A percentile compares a stretch with the other conserved stretches of the same genome.
These are phyloP conservation scores for Aspergillus sp. DNA, from an alignment of 2,329 filamentous ascomycete species.

Conservation along the genomic window DNA sequence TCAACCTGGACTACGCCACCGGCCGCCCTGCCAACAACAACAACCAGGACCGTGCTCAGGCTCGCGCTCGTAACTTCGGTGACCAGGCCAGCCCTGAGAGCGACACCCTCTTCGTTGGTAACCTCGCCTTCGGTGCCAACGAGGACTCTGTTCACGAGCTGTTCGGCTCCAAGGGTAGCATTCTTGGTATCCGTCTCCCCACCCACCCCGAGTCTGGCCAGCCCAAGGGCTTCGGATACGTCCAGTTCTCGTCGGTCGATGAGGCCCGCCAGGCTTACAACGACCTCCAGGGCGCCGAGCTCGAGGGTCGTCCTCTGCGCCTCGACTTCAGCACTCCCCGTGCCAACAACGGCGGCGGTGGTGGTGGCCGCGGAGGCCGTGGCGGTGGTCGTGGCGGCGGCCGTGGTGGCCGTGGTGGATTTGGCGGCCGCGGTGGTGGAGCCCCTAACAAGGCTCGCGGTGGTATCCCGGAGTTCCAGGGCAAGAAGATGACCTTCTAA, in stretches of 20 bases:
- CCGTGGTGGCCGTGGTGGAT: constrained; percentile 49
- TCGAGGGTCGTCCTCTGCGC: constrained; percentile 71
- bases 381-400: constrained; percentile 53
- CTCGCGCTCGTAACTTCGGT: constrained; percentile 59
- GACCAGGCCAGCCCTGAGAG: constrained; percentile 76
- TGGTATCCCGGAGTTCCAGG: constrained; percentile 66
- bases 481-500: constrained; percentile 75
- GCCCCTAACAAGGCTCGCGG: constrained; percentile 50
- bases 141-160: constrained; percentile 72
- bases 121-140: constrained; percentile 79
- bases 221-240: constrained; percentile 90
- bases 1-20: constrained; percentile 78
- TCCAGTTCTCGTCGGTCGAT: constrained; percentile 76
- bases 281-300: constrained; percentile 66
- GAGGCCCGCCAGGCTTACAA: constrained; percentile 76
- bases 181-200: constrained; percentile 80
- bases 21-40: constrained; percentile 58
- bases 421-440: constrained; percentile 49
- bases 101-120: constrained; percentile 88
- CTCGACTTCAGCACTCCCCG: constrained; percentile 77
- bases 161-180: constrained; percentile 68
- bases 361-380: constrained; percentile 48
- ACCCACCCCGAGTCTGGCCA: constrained; percentile 81
- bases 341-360: constrained; percentile 53
- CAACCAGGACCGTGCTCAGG: constrained; percentile 58